These are phyloP conservation scores for Sophora flavescens DNA, from an alignment of 306 rosid species.

Conservation along the genomic window DNA sequence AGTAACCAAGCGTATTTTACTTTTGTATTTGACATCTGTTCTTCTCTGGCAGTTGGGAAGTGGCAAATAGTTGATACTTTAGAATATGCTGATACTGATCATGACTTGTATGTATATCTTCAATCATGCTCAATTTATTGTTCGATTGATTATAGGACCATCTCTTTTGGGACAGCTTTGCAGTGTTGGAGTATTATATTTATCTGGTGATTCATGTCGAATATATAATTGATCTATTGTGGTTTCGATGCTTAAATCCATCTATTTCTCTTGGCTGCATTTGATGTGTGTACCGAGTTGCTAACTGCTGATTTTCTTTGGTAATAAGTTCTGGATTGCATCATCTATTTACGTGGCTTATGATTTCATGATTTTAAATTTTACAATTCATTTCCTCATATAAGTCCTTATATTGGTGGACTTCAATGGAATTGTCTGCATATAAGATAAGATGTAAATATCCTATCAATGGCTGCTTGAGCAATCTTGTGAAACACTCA, in stretches of 20 bases:
- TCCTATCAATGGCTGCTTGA: background rate
- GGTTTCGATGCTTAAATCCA: background rate
- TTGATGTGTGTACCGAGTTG: background rate
- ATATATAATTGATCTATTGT: background rate
- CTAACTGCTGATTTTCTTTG: slow-evolving; percentile 8
- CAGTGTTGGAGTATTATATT: background rate
- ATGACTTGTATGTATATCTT: background rate
- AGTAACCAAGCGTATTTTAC: background rate
- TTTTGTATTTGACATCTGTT: background rate
- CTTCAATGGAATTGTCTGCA: background rate
- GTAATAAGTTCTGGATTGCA: slow-evolving; percentile 9
- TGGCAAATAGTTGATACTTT: slow-evolving; percentile 6
- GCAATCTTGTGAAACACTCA: slow-evolving; percentile 22
- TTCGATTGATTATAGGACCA: background rate
- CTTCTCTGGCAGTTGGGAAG: background rate
- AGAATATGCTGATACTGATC: slow-evolving; percentile 3
- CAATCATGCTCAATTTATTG: background rate
- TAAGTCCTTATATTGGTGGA: background rate
- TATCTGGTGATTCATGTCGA: background rate
- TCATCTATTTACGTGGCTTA: slow-evolving; percentile 15
- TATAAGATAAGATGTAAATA: background rate
- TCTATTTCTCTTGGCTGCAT: slow-evolving; percentile 3
- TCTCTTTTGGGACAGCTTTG: slow-evolving; percentile 6
- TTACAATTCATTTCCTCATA: slow-evolving; percentile 8
- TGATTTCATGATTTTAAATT: slow-evolving; percentile 11